Conservation (phyloP, 1,284 basidiomycete genomes). For the Phellinidium pouzarii region DNA sequence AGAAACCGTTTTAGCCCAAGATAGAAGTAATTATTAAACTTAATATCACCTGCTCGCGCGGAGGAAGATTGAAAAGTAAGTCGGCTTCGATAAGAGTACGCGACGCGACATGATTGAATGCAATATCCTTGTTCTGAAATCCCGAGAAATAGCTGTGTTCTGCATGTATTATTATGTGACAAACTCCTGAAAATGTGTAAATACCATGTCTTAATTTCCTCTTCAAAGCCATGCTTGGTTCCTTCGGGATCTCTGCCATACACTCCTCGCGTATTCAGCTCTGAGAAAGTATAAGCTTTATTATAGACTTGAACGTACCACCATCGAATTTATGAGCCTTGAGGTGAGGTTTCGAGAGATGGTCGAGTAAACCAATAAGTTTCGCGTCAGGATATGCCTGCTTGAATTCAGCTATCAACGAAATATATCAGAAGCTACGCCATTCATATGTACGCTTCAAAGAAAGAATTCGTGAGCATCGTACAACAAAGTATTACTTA, state of each 20-base stretch:
- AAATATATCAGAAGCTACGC: not conserved
- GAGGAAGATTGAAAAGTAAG: slow-evolving; percentile 84
- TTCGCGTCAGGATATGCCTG: slow-evolving; percentile 74
- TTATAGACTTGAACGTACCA: slow-evolving; percentile 34
- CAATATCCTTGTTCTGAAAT: slow-evolving; percentile 81
- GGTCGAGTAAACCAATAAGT: slow-evolving; percentile 58
- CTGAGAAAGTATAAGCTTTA: too few relatives aligned
- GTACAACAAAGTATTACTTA: slow-evolving; percentile 27
- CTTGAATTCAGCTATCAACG: slow-evolving; percentile 54
- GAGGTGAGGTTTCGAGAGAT: slow-evolving; percentile 37
- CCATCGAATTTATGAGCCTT: slow-evolving; percentile 48
- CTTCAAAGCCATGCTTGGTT: slow-evolving; percentile 76
- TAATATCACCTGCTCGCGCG: slow-evolving; percentile 70
- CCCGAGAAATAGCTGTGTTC: slow-evolving; percentile 67
- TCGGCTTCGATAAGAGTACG: slow-evolving; percentile 85
- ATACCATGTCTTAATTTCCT: slow-evolving; percentile 47
- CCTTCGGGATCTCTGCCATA: slow-evolving; percentile 58
- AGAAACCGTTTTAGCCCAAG: not conserved
- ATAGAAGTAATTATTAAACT: slow-evolving; percentile 15
- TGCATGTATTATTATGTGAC: not conserved
- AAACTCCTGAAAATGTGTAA: slow-evolving; percentile 1
- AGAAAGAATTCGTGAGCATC: too few relatives aligned
- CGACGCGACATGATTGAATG: slow-evolving; percentile 76
- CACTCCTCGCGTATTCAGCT: slow-evolving; percentile 37
- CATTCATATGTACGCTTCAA: not conserved